Evolutionary conservation across 495 filamentous ascomycete genomes (phyloP).

Genomic region (Lindgomyces ingoldianus): DNA sequence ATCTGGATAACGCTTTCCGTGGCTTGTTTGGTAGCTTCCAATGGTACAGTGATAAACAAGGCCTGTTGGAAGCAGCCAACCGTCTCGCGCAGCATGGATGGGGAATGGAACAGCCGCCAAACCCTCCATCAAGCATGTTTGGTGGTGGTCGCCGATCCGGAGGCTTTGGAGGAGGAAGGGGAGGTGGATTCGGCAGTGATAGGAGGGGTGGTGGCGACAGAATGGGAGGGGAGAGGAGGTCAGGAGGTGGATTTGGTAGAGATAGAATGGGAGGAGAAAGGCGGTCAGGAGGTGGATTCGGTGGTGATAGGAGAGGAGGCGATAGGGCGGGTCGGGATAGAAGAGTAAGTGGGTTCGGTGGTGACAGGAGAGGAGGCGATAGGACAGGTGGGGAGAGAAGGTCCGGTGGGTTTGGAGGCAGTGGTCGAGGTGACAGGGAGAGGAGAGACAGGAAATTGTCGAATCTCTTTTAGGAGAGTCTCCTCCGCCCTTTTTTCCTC

Average conservation of each 20-base stretch:
- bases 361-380: slow-evolving; percentile 8
- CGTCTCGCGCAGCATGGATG: slow-evolving; percentile 29
- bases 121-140: slow-evolving; percentile 7
- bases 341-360: slow-evolving; percentile 12
- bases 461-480: too few species aligned
- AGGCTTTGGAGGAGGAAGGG: too few species aligned
- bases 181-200: slow-evolving; percentile 51
- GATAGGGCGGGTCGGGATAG: slow-evolving; percentile 19
- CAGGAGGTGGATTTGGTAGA: neutral
- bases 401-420: too few species aligned
- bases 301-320: slow-evolving; percentile 14
- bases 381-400: neutral
- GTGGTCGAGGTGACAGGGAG: too few species aligned
- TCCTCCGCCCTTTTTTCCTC: too few species aligned
- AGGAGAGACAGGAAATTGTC: too few species aligned
- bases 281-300: slow-evolving; percentile 17
- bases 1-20: slow-evolving; percentile 54
- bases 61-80: slow-evolving; percentile 26
- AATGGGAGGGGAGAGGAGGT: slow-evolving; percentile 11
- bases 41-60: slow-evolving; percentile 32
- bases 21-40: slow-evolving; percentile 43
- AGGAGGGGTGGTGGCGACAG: slow-evolving; percentile 2
- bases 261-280: neutral
- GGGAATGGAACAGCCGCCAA: slow-evolving; percentile 40
- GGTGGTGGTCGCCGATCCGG: slow-evolving; percentile 13